phyloP scores from a whole-genome alignment of 2,329 filamentous ascomycete species.

The Escovopsis sp. region DNA sequence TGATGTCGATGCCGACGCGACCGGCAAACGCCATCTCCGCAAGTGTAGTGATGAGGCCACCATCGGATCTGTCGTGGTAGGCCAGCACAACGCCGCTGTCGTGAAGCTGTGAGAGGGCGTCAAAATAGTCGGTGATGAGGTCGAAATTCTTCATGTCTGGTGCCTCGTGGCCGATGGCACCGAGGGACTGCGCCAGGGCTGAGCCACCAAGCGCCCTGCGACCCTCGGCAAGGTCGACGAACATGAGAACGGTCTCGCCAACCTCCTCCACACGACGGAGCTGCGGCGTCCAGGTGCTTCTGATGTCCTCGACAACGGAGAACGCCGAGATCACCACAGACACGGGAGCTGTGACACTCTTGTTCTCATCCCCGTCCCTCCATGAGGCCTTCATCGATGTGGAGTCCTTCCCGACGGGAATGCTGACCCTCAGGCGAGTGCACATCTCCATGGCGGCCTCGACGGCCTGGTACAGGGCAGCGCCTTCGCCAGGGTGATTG shows the following conservation, averaged over 20 bases:
- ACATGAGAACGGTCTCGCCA: conserved; percentile 76
- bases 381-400: conserved; percentile 99
- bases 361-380: conserved; percentile 56
- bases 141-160: conserved; percentile 77
- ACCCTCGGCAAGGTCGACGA: conserved; percentile 75
- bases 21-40: conserved; percentile 98
- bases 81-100: conserved; percentile 57
- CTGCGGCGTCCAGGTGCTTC: conserved; percentile 87
- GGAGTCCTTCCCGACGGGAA: conserved; percentile 95
- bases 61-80: conserved; percentile 90
- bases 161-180: conserved; percentile 68
- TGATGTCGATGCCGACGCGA: conserved; percentile 72
- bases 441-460: conserved; percentile 87
- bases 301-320: conserved; percentile 65
- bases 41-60: conserved; percentile 78
- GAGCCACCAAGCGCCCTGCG: conserved; percentile 78
- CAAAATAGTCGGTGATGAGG: conserved; percentile 77
- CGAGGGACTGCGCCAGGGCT: conserved; percentile 77
- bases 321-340: conserved; percentile 88
- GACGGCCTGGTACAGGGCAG: conserved; percentile 84
- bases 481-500: conserved; percentile 81
- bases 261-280: conserved; percentile 72
- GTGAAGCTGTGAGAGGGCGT: conserved; percentile 58
- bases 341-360: conserved; percentile 83
- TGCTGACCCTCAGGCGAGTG: conserved; percentile 76